Evolutionary conservation across 192 early-diverging fungal species (phyloP).

Genomic region (Funneliformis mosseae): DNA sequence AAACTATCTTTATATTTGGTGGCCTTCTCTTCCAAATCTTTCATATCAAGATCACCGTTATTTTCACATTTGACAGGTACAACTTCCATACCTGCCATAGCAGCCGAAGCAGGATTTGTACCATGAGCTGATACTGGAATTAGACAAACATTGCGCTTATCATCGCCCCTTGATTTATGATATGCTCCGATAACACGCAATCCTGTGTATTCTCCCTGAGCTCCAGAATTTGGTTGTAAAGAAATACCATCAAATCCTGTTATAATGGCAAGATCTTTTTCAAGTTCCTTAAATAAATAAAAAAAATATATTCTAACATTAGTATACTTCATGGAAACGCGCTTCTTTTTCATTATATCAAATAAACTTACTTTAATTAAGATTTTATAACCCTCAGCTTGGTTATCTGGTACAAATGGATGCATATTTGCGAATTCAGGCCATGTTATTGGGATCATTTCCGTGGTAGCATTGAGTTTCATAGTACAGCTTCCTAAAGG

Average conservation of each 20-base stretch:
- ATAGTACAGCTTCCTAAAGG: conserved; percentile 98
- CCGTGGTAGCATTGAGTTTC: conserved; percentile 99
- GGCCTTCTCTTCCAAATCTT: conserved; percentile 88
- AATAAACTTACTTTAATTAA: conserved; percentile 62
- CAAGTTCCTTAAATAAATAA: conserved; percentile 63
- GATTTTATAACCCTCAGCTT: conserved; percentile 90
- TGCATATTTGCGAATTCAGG: conserved; percentile 95
- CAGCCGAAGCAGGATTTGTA: conserved; percentile 98
- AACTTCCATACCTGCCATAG: conserved; percentile 95
- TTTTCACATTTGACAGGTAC: conserved; percentile 90
- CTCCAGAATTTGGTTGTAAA: conserved; percentile 98
- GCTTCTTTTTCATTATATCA: background rate
- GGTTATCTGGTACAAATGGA: conserved; percentile 94
- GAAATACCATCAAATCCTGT: conserved; percentile 94
- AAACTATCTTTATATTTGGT: conserved; percentile 82
- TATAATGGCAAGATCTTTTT: conserved; percentile 83
- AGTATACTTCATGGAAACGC: background rate
- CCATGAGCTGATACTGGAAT: conserved; percentile 99
- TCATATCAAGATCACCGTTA: conserved; percentile 92
- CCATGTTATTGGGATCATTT: conserved; percentile 99
- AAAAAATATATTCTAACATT: background rate
- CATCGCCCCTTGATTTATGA: conserved; percentile 80
- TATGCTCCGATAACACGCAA: conserved; percentile 94
- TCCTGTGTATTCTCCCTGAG: conserved; percentile 99
- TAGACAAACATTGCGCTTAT: conserved; percentile 88